Conservation (phyloP, 306 rosid genomes). For the Vigna reflexopilosa region DNA sequence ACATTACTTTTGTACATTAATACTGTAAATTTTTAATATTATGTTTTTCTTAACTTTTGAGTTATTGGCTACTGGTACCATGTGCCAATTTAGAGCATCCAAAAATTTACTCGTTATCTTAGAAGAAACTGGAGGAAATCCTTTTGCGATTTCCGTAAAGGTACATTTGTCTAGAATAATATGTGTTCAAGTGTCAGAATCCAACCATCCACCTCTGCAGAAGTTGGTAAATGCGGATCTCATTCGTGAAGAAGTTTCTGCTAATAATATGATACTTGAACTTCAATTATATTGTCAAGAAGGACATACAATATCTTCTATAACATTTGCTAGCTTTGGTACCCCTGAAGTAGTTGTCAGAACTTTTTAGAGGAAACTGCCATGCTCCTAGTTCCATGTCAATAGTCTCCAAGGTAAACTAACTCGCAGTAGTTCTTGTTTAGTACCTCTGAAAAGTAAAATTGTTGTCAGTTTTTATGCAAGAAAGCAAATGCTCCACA, state of each 20-base stretch:
- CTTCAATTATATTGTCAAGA: conserved; percentile 72
- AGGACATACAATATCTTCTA: conserved; percentile 68
- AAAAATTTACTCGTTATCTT: conserved; percentile 79
- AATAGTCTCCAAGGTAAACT: conserved; percentile 74
- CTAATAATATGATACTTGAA: conserved; percentile 65
- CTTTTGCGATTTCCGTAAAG: conserved; percentile 72
- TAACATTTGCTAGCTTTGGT: conserved; percentile 91
- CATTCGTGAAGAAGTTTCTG: conserved; percentile 46
- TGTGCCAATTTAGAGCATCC: conserved; percentile 74
- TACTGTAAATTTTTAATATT: neutral
- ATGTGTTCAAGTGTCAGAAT: conserved; percentile 84
- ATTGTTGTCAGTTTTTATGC: neutral
- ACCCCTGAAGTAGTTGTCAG: conserved; percentile 85
- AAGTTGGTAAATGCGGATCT: conserved; percentile 54
- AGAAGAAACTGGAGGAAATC: conserved; percentile 93
- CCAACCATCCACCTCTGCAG: conserved; percentile 69
- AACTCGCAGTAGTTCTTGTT: neutral
- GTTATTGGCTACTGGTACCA: conserved; percentile 76
- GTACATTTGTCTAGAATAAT: conserved; percentile 58
- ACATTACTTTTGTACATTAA: conserved; percentile 6
- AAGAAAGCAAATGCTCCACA: conserved; percentile 35
- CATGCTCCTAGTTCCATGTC: conserved; percentile 72
- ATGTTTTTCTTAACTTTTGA: conserved; percentile 22
- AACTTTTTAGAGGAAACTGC: conserved; percentile 70
- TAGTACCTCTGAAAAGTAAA: neutral